Evolutionary conservation across 805 yeast species (phyloP).

Genomic region (Pichia scutulata): DNA sequence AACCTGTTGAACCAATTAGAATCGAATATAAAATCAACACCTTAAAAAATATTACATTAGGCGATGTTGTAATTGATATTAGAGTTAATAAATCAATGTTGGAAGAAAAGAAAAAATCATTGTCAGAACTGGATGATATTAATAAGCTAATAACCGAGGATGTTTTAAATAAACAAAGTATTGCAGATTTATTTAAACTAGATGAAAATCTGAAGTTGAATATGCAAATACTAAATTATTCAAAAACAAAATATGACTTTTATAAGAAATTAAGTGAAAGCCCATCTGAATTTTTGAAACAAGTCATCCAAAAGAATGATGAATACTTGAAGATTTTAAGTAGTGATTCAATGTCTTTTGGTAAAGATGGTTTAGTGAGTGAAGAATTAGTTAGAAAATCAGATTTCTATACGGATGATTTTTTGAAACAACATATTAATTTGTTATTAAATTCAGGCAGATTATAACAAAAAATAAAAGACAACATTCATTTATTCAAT

Average conservation of each 20-base stretch:
- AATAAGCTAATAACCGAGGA: constrained; percentile 38
- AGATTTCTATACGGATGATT: constrained; percentile 71
- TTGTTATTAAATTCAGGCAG: constrained; percentile 56
- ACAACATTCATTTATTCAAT: not conserved
- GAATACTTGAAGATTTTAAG: constrained; percentile 79
- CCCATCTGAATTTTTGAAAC: constrained; percentile 67
- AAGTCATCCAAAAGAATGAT: constrained; percentile 73
- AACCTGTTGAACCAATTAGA: constrained; percentile 74
- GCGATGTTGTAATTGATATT: constrained; percentile 74
- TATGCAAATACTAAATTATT: constrained; percentile 44
- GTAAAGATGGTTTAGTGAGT: constrained; percentile 36
- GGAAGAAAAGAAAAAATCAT: constrained; percentile 32
- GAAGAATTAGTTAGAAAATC: constrained; percentile 86
- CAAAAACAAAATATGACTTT: constrained; percentile 65
- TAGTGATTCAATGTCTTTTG: constrained; percentile 50
- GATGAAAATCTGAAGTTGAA: constrained; percentile 37
- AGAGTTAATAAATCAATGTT: constrained; percentile 39
- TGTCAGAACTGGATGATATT: constrained; percentile 32
- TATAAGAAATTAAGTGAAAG: constrained; percentile 65
- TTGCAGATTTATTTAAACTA: constrained; percentile 30
- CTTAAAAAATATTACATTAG: constrained; percentile 67
- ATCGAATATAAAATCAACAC: constrained; percentile 72
- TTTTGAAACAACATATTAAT: constrained; percentile 72
- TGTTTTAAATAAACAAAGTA: constrained; percentile 34
- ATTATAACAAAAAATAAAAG: constrained; percentile 20